These are phyloP conservation scores for Phlebiopsis gigantea DNA, from an alignment of 768 basidiomycete genomes.

Conservation along the genomic window DNA sequence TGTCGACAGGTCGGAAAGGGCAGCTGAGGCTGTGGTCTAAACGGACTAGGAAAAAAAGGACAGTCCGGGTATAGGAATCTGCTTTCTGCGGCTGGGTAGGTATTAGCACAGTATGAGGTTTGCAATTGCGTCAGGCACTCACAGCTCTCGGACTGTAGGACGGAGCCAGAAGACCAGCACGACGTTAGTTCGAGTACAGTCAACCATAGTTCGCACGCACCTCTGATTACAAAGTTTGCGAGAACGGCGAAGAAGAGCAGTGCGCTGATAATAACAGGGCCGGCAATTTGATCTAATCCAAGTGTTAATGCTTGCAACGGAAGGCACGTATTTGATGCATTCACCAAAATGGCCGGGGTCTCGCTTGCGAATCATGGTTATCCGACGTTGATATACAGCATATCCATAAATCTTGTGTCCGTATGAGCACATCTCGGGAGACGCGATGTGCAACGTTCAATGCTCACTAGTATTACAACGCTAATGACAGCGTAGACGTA, in stretches of 20 bases:
- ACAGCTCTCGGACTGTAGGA: slow-evolving; percentile 15
- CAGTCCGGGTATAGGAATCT: slow-evolving; percentile 13
- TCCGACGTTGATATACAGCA: slow-evolving; percentile 76
- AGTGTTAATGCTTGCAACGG: neutral
- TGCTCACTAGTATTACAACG: slow-evolving; percentile 55
- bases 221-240: slow-evolving; percentile 82
- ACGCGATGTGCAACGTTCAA: neutral
- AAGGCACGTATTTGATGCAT: neutral
- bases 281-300: slow-evolving; percentile 67
- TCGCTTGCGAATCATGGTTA: slow-evolving; percentile 85
- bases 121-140: neutral
- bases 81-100: slow-evolving; percentile 10
- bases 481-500: slow-evolving; percentile 80
- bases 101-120: slow-evolving; percentile 1
- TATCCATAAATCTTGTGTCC: slow-evolving; percentile 73
- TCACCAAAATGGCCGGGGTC: slow-evolving; percentile 88
- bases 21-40: neutral
- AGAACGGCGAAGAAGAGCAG: slow-evolving; percentile 85
- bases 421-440: neutral
- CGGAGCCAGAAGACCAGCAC: neutral
- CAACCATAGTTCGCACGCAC: slow-evolving; percentile 36
- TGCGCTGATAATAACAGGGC: slow-evolving; percentile 78
- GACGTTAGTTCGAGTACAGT: neutral
- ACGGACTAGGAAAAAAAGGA: slow-evolving; percentile 4
- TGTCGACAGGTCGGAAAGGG: no score